Percentiles rank a stretch among this genome's conserved stretches.
These are phyloP conservation scores for Ogataea paradorogensis DNA, from an alignment of 805 yeast genomes.

Conservation along the genomic window DNA sequence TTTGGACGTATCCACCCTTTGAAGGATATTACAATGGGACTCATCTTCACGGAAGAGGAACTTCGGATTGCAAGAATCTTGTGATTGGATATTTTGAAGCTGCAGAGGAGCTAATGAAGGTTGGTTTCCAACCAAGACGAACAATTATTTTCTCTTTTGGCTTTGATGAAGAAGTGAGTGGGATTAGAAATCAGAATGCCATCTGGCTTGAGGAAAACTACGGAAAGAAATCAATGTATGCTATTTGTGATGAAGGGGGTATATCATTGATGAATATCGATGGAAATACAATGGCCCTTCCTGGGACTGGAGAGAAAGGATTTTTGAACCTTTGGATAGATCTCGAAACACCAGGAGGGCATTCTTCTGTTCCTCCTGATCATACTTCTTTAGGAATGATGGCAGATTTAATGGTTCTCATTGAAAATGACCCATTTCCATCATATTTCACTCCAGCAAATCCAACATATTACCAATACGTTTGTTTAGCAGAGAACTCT, in stretches of 20 bases:
- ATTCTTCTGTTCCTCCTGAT: slow-evolving; percentile 75
- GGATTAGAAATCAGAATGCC: slow-evolving; percentile 43
- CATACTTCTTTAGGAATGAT: slow-evolving; percentile 75
- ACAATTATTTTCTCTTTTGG: slow-evolving; percentile 64
- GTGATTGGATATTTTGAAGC: slow-evolving; percentile 64
- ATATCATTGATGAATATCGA: slow-evolving; percentile 37
- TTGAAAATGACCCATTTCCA: slow-evolving; percentile 57
- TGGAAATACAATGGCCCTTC: slow-evolving; percentile 50
- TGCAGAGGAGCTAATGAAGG: slow-evolving; percentile 49
- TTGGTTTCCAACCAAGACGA: slow-evolving; percentile 58
- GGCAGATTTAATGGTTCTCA: slow-evolving; percentile 48
- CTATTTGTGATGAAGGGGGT: slow-evolving; percentile 71
- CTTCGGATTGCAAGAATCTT: slow-evolving; percentile 67
- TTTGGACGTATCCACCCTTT: slow-evolving; percentile 69
- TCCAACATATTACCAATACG: slow-evolving; percentile 51
- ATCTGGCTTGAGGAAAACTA: slow-evolving; percentile 45
- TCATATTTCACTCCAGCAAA: slow-evolving; percentile 47
- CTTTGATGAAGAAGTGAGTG: slow-evolving; percentile 73
- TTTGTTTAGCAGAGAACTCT: slow-evolving; percentile 55
- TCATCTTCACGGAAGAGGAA: slow-evolving; percentile 69
- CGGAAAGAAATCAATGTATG: slow-evolving; percentile 55
- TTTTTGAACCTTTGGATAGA: slow-evolving; percentile 41
- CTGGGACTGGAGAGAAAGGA: slow-evolving; percentile 64
- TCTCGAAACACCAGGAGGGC: slow-evolving; percentile 70
- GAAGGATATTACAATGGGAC: slow-evolving; percentile 61